Evolutionary conservation across 1,139 yeast species (phyloP), one percentile per base, ranked within the genome.

Genomic region (Debaryomycetaceae sp.): DNA sequence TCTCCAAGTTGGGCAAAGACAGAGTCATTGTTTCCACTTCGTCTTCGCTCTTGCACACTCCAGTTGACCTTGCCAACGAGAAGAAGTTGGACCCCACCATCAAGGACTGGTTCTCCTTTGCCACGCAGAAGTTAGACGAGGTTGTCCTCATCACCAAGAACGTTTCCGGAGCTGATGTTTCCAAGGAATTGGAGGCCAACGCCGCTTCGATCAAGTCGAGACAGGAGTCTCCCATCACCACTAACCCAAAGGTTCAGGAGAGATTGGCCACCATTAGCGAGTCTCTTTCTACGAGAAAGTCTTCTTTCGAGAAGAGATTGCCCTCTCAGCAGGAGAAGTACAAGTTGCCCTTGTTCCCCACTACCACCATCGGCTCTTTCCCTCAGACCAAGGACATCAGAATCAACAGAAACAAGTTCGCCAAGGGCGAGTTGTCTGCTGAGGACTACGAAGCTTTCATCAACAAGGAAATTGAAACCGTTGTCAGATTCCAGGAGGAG

Each of bases 301-400:
- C 84, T 51, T 78, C 93, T 42, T 91, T 91, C 80, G 79, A 83
- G 51, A 73, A 65, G 43, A 86, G 98, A 77, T 79, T 85, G 58
- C 82, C 72, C 50, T 88, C 80, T 51, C 98, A 91, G 76, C 75
- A 84, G 74, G 71, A 66, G 51, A 74, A 79, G 60, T 85, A 85
- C 76, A 84, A 89, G 75, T 76, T 91, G 64, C 98, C 98, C 52
- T 73, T 85, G 60, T 91, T 91, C 95, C 98, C 98, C 70, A 91
- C 98, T 61, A 91, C 98, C 64, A 91, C 98, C 55, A 91, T 91
- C 66, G 98, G 98, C 69, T 91, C 98, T 47, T 91, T 91, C 97
- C 98, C 98, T 54, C 98, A 91, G 78, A 91, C 98, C 64, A 86
- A 86, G 78, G 98, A 91, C 64, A 91, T 91, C 69, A 86, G 98